Base-by-base conservation (phyloP, 2,329 filamentous ascomycete species). In the Tetracladium maxilliforme region DNA sequence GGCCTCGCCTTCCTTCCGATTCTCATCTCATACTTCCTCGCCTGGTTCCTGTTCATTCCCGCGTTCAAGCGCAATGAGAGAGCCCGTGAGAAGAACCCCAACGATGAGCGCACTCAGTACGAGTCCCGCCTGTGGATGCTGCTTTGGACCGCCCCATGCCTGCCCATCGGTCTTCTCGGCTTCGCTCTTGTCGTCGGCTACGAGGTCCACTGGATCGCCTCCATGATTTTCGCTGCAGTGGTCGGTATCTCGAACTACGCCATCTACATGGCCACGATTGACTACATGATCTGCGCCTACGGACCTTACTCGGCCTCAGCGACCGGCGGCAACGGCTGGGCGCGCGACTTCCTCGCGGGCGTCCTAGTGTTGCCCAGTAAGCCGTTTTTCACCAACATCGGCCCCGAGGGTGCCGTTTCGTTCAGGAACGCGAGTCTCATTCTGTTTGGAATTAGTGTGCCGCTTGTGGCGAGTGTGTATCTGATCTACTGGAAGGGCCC, bases 251-350 rank as follows among this genome's bases (percentile, higher is more conserved):
- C 71, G 19, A 77, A 77, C 37, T 64, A 59, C 30, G 48, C 52
- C 10, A 72, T 73, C 25, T 74, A 76, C 45, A 71, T 73, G 60
- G 64, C 69, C 7, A 72, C 68, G 3, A 72, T 77, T 34, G 70
- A 75, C 39, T 75, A 75, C 43, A 71, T 73, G 61, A 67, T 75
- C 29, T 70, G 64, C 27, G 69, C 70, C 3, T 78, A 78, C 38
- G 72, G 70, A 0, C 63, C 64, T 0, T 76, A 71, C 44, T 66
- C 70, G 2, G 70, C 71, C 7, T 74, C 67, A 1, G 72, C 72
- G 1, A 75, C 70, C 0, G 72, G 70, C 21, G 70, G 71, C n/a
- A 77, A 77, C 35, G 72, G 69, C 10, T 75, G 71, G 44, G 59
- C 69, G 15, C 58, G 72, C 32, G 71, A 77, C 37, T 65, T 76